These are phyloP conservation scores for Mangifera indica DNA, from an alignment of 345 rosid species.

Conservation along the genomic window DNA sequence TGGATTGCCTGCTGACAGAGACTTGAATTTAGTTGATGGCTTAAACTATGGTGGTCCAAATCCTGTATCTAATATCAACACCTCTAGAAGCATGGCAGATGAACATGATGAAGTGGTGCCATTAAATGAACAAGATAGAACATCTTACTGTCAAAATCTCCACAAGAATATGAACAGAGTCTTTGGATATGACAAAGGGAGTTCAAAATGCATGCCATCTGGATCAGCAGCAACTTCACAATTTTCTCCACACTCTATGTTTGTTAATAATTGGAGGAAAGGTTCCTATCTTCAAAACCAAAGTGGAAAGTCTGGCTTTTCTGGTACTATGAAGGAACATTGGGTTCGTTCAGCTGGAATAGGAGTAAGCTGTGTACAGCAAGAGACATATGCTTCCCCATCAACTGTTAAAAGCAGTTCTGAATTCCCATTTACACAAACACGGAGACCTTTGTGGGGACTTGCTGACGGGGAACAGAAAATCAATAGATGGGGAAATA, in stretches of 20 bases:
- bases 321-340: conserved; percentile 27
- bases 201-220: conserved; percentile 14
- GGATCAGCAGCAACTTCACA: conserved; percentile 9
- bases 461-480: background rate
- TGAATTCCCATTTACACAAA: conserved; percentile 16
- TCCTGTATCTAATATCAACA: background rate
- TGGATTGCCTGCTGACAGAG: conserved; percentile 9
- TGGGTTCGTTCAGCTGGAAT: background rate
- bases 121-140: conserved; percentile 3
- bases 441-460: conserved; percentile 6
- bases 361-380: background rate
- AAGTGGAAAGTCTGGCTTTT: background rate
- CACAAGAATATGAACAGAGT: conserved; percentile 13
- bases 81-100: background rate
- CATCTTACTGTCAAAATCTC: background rate
- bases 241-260: background rate
- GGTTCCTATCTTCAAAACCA: conserved; percentile 25
- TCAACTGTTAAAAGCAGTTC: conserved; percentile 25
- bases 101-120: conserved; percentile 5
- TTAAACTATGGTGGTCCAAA: background rate
- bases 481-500: conserved; percentile 11
- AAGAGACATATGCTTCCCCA: conserved; percentile 24
- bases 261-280: conserved; percentile 21
- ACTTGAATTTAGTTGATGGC: conserved; percentile 8
- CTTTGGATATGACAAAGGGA: conserved; percentile 15